Evolutionary conservation across 352 stramenopile species (phyloP).

Genomic region (Pythium utonaiense): DNA sequence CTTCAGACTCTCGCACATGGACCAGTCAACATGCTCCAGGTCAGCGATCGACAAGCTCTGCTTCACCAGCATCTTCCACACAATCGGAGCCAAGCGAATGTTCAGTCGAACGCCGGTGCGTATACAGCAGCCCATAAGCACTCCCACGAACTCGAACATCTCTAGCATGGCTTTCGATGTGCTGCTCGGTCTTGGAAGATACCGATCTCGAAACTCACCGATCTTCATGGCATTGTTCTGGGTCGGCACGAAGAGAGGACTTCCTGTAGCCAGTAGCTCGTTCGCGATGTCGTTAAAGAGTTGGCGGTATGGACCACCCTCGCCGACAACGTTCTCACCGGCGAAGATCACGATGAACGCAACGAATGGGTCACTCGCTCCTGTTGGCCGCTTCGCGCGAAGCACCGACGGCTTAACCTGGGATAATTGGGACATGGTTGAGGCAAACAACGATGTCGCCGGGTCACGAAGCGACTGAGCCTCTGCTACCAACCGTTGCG

Average conservation of each 20-base stretch:
- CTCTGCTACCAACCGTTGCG: slow-evolving; percentile 19
- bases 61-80: slow-evolving; percentile 81
- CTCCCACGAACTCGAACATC: slow-evolving; percentile 77
- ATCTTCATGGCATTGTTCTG: slow-evolving; percentile 71
- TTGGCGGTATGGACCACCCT: slow-evolving; percentile 75
- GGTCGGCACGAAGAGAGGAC: slow-evolving; percentile 63
- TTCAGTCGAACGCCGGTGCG: slow-evolving; percentile 75
- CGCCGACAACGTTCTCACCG: slow-evolving; percentile 76
- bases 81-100: slow-evolving; percentile 60
- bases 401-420: slow-evolving; percentile 42
- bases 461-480: slow-evolving; percentile 36
- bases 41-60: slow-evolving; percentile 58
- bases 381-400: slow-evolving; percentile 65
- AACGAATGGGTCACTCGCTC: slow-evolving; percentile 76
- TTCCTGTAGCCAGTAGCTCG: slow-evolving; percentile 49
- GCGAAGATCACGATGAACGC: slow-evolving; percentile 77
- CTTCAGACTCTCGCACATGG: slow-evolving; percentile 31
- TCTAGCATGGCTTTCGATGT: slow-evolving; percentile 51
- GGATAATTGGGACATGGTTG: slow-evolving; percentile 53
- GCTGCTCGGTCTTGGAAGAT: slow-evolving; percentile 53
- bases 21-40: slow-evolving; percentile 56
- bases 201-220: slow-evolving; percentile 67
- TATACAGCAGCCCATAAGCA: slow-evolving; percentile 76
- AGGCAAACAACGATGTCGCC: slow-evolving; percentile 66
- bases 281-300: slow-evolving; percentile 76